Percentiles rank a stretch among this genome's conserved stretches.
phyloP scores from a whole-genome alignment of 768 basidiomycete species.

The Tulasnella sp. region DNA sequence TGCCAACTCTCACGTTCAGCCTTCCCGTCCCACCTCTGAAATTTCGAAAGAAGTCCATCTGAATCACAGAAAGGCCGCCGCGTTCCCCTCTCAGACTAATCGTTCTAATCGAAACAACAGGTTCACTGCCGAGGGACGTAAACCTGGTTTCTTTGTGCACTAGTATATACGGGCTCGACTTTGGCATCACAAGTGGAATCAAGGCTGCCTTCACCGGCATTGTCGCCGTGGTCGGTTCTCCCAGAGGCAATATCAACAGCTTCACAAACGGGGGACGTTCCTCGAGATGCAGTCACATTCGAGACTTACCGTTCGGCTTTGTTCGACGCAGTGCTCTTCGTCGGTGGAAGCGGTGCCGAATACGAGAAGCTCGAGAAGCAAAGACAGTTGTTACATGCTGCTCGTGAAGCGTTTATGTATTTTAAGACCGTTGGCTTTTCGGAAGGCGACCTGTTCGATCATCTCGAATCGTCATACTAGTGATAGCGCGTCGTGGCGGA shows the following conservation, averaged over 20 bases:
- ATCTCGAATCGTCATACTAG: no score
- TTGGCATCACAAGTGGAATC: conserved; percentile 50
- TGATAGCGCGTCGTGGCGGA: no score
- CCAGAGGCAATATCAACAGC: conserved; percentile 49
- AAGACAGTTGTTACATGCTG: conserved; percentile 73
- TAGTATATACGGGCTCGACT: conserved; percentile 75
- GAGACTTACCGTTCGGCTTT: conserved; percentile 73
- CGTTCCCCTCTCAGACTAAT: conserved; percentile 15
- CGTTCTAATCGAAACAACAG: conserved; percentile 21
- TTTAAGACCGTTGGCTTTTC: conserved; percentile 74
- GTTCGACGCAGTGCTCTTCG: conserved; percentile 76
- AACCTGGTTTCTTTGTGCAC: conserved; percentile 64
- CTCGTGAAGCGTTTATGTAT: conserved; percentile 79
- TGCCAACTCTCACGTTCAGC: conserved; percentile 54
- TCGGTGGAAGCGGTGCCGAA: conserved; percentile 48
- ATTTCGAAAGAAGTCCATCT: conserved; percentile 43
- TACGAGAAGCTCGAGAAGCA: conserved; percentile 51
- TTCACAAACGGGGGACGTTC: conserved; percentile 29
- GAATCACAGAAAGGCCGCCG: conserved; percentile 46
- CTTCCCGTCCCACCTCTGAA: conserved; percentile 55
- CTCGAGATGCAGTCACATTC: conserved; percentile 53
- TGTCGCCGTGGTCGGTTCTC: conserved; percentile 56
- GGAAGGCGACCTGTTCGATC: no score
- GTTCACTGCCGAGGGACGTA: conserved; percentile 47
- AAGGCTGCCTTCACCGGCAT: conserved; percentile 46